Evolutionary conservation across 2,329 filamentous ascomycete genomes (phyloP).

Genomic region (Colletotrichum eremochloae): DNA sequence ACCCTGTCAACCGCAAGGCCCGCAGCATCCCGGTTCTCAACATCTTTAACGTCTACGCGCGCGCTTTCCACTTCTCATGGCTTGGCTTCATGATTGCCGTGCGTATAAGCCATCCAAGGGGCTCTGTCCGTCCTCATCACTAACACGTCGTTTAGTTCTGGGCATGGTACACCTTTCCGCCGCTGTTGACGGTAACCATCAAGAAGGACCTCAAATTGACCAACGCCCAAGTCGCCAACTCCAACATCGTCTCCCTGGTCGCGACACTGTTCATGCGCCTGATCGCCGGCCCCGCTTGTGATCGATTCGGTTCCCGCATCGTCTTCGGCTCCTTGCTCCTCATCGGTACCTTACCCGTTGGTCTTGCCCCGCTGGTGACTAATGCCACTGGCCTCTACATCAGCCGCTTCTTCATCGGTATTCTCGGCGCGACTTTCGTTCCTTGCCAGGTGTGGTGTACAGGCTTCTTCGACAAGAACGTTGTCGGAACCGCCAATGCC

Average conservation of each 20-base stretch:
- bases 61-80: constrained; percentile 93
- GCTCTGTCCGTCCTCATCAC: neutral
- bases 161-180: constrained; percentile 94
- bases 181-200: constrained; percentile 83
- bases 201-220: constrained; percentile 81
- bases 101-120: constrained; percentile 56
- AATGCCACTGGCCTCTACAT: constrained; percentile 74
- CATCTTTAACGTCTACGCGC: constrained; percentile 81
- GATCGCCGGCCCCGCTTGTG: constrained; percentile 85
- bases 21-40: constrained; percentile 84
- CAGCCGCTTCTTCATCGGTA: constrained; percentile 84
- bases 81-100: constrained; percentile 87
- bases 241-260: constrained; percentile 86
- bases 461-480: constrained; percentile 92
- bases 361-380: constrained; percentile 82
- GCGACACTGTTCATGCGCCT: constrained; percentile 83
- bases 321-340: constrained; percentile 86
- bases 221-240: constrained; percentile 82
- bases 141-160: constrained; percentile 70
- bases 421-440: constrained; percentile 83
- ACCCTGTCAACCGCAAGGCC: constrained; percentile 88
- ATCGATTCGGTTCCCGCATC: constrained; percentile 83
- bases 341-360: constrained; percentile 83
- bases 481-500: constrained; percentile 90
- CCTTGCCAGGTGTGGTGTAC: constrained; percentile 95